Conservation (phyloP, 2,329 filamentous ascomycete species). For the Xenosphaeropsis pyriputrescens region DNA sequence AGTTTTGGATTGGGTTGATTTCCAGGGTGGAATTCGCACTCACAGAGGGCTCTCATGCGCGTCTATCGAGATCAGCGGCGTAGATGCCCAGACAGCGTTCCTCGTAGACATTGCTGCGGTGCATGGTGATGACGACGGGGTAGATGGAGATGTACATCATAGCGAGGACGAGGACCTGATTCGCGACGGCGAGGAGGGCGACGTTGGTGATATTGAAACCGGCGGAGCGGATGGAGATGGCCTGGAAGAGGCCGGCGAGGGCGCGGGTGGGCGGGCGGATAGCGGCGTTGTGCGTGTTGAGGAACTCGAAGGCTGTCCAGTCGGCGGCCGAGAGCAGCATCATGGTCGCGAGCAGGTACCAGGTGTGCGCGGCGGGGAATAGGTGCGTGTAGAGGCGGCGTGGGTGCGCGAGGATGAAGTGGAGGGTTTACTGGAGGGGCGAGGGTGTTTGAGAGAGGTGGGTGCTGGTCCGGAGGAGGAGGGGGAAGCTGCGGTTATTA, state of each 20-base stretch:
- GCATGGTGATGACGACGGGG: slow-evolving; percentile 46
- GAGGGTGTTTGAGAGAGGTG: slow-evolving; percentile 21
- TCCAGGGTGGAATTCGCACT: neutral
- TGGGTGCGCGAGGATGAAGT: slow-evolving; percentile 39
- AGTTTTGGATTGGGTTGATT: neutral
- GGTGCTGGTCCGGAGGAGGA: slow-evolving; percentile 35
- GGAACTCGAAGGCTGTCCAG: slow-evolving; percentile 50
- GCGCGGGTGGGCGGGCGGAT: slow-evolving; percentile 38
- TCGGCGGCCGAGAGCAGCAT: slow-evolving; percentile 45
- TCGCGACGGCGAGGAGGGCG: slow-evolving; percentile 34
- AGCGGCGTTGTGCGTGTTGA: slow-evolving; percentile 44
- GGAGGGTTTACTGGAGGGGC: slow-evolving; percentile 32
- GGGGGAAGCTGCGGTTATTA: slow-evolving; percentile 20
- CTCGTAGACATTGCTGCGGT: slow-evolving; percentile 59
- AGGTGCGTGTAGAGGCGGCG: slow-evolving; percentile 46
- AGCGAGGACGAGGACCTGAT: slow-evolving; percentile 44
- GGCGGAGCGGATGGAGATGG: slow-evolving; percentile 46
- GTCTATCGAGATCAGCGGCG: slow-evolving; percentile 6
- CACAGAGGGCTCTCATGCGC: neutral
- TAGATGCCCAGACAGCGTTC: slow-evolving; percentile 51
- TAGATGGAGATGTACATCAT: slow-evolving; percentile 56
- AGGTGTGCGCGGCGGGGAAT: slow-evolving; percentile 48
- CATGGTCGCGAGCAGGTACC: slow-evolving; percentile 50
- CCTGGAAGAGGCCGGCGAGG: slow-evolving; percentile 52
- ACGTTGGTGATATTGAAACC: slow-evolving; percentile 54